Percentiles rank a stretch among this genome's conserved stretches.
Evolutionary conservation across 805 yeast genomes (phyloP).

Genomic region (Metschnikowia proteae): DNA sequence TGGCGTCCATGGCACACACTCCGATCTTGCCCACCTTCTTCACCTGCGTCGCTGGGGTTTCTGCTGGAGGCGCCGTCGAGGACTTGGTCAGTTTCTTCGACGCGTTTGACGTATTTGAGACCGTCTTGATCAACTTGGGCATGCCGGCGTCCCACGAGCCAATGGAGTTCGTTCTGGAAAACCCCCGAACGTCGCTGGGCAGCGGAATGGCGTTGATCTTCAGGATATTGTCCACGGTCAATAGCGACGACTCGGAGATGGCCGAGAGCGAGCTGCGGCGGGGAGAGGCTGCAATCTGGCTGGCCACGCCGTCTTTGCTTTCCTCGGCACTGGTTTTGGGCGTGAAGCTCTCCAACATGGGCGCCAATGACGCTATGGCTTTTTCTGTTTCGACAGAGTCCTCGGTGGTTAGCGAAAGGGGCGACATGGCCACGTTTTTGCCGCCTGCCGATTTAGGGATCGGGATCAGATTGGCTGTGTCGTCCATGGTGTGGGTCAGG

Average conservation of each 20-base stretch:
- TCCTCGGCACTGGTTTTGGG: conserved; percentile 62
- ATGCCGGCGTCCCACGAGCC: conserved; percentile 20
- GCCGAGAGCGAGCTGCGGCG: conserved; percentile 18
- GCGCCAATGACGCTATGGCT: conserved; percentile 79
- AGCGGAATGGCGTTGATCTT: conserved; percentile 19
- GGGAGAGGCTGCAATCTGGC: conserved; percentile 13
- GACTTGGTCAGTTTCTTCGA: conserved; percentile 34
- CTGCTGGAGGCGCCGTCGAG: neutral
- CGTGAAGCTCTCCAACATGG: conserved; percentile 66
- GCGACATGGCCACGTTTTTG: conserved; percentile 14
- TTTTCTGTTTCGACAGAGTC: conserved; percentile 32
- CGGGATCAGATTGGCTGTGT: conserved; percentile 9
- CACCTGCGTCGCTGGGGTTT: conserved; percentile 16
- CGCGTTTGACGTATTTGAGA: conserved; percentile 33
- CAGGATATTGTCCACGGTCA: conserved; percentile 17
- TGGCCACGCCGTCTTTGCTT: conserved; percentile 19
- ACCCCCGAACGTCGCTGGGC: conserved; percentile 11
- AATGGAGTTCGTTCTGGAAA: conserved; percentile 22
- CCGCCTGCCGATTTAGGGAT: conserved; percentile 7
- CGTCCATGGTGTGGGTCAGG: conserved; percentile 1
- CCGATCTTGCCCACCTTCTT: conserved; percentile 91
- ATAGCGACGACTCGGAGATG: conserved; percentile 15
- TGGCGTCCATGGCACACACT: conserved; percentile 98
- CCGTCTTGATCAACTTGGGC: conserved; percentile 31
- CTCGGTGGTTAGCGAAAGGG: conserved; percentile 14